phyloP scores from a whole-genome alignment of 1,139 yeast species.

The Arxiozyma slooffiae region DNA sequence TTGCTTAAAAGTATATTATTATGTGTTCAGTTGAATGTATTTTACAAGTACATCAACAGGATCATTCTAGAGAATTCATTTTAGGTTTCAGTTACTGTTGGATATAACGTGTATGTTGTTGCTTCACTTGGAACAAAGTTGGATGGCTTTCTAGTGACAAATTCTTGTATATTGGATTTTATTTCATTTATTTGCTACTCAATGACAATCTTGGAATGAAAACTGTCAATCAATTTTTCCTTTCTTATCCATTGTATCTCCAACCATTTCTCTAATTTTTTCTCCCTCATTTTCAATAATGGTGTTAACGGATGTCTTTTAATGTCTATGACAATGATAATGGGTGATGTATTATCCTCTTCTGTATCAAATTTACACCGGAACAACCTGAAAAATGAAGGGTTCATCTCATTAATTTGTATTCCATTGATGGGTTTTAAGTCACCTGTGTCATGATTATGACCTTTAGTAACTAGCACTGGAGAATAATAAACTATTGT shows the following conservation, averaged over 20 bases:
- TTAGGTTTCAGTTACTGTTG: too few species aligned
- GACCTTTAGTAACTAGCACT: conserved; percentile 13
- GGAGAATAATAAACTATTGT: conserved; percentile 40
- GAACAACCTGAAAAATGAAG: conserved; percentile 49
- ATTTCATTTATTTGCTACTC: conserved; percentile 7
- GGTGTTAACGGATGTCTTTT: conserved; percentile 39
- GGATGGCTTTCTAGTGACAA: not conserved
- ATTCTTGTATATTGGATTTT: too few species aligned
- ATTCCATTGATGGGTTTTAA: conserved; percentile 17
- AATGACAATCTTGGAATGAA: conserved; percentile 30
- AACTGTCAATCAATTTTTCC: conserved; percentile 39
- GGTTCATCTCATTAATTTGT: conserved; percentile 34
- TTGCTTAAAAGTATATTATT: not conserved
- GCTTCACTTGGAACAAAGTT: too few species aligned
- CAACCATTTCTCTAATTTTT: conserved; percentile 57
- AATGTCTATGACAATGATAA: conserved; percentile 42
- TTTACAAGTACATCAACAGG: not conserved
- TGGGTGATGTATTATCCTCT: conserved; percentile 23
- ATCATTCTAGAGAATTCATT: too few species aligned
- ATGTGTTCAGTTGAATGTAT: not conserved
- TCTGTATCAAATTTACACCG: not conserved
- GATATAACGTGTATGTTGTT: too few species aligned
- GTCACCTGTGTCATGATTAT: conserved; percentile 19
- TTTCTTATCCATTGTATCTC: conserved; percentile 65
- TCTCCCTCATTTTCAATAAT: conserved; percentile 41